phyloP scores from a whole-genome alignment of 305 asterid genomes.

The Fraxinus latifolia region DNA sequence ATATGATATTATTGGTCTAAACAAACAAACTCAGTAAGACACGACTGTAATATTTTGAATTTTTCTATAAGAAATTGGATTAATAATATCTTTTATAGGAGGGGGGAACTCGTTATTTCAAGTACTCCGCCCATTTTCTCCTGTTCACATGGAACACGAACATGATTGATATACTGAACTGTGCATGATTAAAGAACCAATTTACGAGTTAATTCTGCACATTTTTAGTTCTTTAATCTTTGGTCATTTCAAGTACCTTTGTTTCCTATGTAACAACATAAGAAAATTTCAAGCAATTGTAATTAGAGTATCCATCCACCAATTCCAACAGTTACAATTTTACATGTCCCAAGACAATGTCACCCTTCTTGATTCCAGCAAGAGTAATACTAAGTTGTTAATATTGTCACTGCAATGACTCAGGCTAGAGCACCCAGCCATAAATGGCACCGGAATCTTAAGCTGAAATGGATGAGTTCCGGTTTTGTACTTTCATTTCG shows the following conservation, averaged over 20 bases:
- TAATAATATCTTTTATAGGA: neutral
- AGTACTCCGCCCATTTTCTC: neutral
- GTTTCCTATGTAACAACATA: neutral
- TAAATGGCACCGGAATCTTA: constrained; percentile 19
- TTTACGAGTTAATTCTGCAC: neutral
- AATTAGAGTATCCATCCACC: neutral
- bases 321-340: constrained; percentile 2
- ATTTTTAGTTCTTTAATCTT: neutral
- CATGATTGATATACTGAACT: neutral
- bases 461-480: constrained; percentile 19
- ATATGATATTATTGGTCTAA: neutral
- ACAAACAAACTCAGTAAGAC: neutral
- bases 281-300: neutral
- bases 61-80: neutral
- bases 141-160: neutral
- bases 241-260: neutral
- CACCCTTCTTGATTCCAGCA: constrained; percentile 13
- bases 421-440: neutral
- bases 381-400: neutral
- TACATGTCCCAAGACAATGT: neutral
- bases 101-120: neutral
- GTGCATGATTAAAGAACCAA: neutral
- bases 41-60: neutral
- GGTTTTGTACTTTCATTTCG: constrained; percentile 23
- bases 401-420: neutral